Conservation (phyloP, 2,329 filamentous ascomycete genomes). For the Xylariaceae sp. region DNA sequence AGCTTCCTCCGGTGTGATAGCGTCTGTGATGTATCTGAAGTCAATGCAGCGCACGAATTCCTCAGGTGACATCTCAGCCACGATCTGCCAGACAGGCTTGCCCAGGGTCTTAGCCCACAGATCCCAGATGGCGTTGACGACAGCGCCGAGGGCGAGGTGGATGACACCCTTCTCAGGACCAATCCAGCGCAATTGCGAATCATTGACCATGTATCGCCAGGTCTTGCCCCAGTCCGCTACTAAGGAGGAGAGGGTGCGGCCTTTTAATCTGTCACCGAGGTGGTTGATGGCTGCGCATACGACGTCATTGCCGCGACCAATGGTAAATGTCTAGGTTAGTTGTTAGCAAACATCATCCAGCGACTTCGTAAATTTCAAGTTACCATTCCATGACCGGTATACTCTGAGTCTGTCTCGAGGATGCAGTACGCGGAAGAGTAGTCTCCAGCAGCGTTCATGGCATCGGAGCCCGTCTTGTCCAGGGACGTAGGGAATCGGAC, state of each 20-base stretch:
- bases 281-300: constrained; percentile 80
- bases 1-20: constrained; percentile 81
- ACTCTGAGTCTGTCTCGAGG: constrained; percentile 68
- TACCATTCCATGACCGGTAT: constrained; percentile 75
- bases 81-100: constrained; percentile 87
- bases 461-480: constrained; percentile 93
- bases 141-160: constrained; percentile 81
- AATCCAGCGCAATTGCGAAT: constrained; percentile 89
- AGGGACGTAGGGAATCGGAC: constrained; percentile 85
- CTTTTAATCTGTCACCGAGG: constrained; percentile 69
- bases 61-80: constrained; percentile 84
- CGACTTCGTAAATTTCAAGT: constrained; percentile 1
- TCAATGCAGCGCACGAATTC: constrained; percentile 85
- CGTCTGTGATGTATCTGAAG: constrained; percentile 91
- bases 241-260: constrained; percentile 70
- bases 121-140: constrained; percentile 91
- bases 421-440: constrained; percentile 96
- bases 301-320: constrained; percentile 86
- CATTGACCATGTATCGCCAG: constrained; percentile 86
- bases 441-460: constrained; percentile 91
- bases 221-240: constrained; percentile 79
- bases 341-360: neutral
- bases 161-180: constrained; percentile 92
- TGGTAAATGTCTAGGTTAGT: constrained; percentile 61
- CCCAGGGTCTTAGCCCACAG: constrained; percentile 83